These are phyloP conservation scores for Colletotrichum tanaceti DNA, from an alignment of 2,329 filamentous ascomycete species.

Conservation along the genomic window DNA sequence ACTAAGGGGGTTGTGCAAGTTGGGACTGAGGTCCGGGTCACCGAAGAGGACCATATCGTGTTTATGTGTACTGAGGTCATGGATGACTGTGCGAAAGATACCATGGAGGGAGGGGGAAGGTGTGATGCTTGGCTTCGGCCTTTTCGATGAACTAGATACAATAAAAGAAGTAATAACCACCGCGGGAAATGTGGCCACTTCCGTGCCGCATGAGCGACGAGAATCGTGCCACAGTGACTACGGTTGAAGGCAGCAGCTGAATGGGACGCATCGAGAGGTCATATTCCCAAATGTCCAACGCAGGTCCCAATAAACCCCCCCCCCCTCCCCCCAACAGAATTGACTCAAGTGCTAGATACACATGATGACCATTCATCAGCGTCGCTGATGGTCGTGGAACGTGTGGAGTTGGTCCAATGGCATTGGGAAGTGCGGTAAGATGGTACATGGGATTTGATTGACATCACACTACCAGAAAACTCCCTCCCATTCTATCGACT, in stretches of 20 bases:
- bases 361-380: not conserved
- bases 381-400: not conserved
- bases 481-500: conserved; percentile 39
- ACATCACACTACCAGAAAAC: conserved; percentile 38
- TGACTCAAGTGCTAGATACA: conserved; percentile 6
- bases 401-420: conserved; percentile 18
- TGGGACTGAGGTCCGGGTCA: not conserved
- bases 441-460: conserved; percentile 39
- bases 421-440: conserved; percentile 20
- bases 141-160: conserved; percentile 7
- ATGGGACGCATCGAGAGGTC: not conserved
- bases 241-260: not conserved
- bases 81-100: conserved; percentile 7
- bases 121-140: not conserved
- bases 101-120: not conserved
- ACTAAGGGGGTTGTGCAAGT: conserved; percentile 44
- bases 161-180: not conserved
- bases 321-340: conserved; percentile 22
- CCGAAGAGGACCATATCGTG: not conserved
- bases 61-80: not conserved
- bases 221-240: not conserved
- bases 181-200: not conserved
- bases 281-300: not conserved
- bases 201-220: not conserved
- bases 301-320: not conserved